Percentiles rank a stretch among this genome's conserved stretches.
These are phyloP conservation scores for Podospora comata DNA, from an alignment of 495 filamentous ascomycete genomes.

Conservation along the genomic window DNA sequence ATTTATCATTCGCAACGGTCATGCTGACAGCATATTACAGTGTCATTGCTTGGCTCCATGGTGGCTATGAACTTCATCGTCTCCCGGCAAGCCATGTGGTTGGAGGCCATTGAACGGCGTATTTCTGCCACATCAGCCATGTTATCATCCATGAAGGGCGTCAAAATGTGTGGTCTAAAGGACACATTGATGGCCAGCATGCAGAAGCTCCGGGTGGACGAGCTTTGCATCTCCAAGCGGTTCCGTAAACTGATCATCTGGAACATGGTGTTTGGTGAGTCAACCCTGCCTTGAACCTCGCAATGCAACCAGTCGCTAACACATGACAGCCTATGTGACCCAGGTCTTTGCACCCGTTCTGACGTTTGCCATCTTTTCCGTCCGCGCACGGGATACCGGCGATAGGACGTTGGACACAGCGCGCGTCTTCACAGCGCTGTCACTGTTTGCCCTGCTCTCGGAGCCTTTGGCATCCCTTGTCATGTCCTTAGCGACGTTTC, in stretches of 20 bases:
- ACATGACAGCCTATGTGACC: conserved; percentile 49
- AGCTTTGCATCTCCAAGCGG: conserved; percentile 54
- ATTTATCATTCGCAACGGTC: neutral
- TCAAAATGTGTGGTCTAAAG: conserved; percentile 60
- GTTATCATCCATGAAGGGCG: conserved; percentile 57
- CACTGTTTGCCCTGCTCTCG: conserved; percentile 58
- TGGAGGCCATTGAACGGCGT: conserved; percentile 50
- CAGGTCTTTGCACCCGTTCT: conserved; percentile 46
- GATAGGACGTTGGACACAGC: conserved; percentile 46
- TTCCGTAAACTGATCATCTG: conserved; percentile 50
- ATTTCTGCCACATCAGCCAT: conserved; percentile 53
- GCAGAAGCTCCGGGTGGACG: conserved; percentile 55
- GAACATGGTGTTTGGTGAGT: conserved; percentile 33
- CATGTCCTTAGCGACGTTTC: conserved; percentile 53
- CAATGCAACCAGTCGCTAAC: conserved; percentile 9
- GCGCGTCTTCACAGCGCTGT: conserved; percentile 56
- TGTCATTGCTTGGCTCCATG: conserved; percentile 29
- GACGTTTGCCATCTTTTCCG: conserved; percentile 41
- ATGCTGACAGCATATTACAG: conserved; percentile 8
- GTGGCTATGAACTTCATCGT: conserved; percentile 45
- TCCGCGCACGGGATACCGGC: conserved; percentile 29
- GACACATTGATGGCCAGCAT: conserved; percentile 42
- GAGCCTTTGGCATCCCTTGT: conserved; percentile 57
- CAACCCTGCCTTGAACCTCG: neutral
- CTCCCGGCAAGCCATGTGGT: conserved; percentile 49